Evolutionary conservation across 2,329 filamentous ascomycete species (phyloP), one percentile per base, ranked within the genome.

Genomic region (Fusarium virguliforme): DNA sequence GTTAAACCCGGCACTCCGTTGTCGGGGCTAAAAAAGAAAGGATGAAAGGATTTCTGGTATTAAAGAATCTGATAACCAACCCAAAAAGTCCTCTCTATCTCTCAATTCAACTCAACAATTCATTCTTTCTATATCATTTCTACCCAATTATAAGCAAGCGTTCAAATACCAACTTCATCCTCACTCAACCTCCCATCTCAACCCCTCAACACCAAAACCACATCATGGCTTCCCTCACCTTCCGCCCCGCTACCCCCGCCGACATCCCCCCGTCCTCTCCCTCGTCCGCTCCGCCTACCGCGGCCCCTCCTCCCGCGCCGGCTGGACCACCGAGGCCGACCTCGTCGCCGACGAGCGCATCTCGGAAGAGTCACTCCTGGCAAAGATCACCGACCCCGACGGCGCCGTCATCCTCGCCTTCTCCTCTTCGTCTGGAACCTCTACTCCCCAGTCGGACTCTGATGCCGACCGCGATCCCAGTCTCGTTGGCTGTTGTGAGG

Each of bases 281-380:
- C 80, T 86, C 57, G 79, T 86, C 54, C 77, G 80, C 54, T 81
- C 81, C 2, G 84, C 84, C 40, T 86, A 84, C 77, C 83, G 83
- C 64, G 84, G 84, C 57, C 80, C 81, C 3, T 60, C 74, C 26
- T 81, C 79, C 69, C 78, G 80, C 32, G 72, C 76, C 15, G 84
- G 84, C 59, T 86, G 84, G 84, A 85, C 84, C 13, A 85, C 82
- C 4, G 84, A 85, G 67, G 82, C 83, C 15, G 81, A 85, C 62
- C 77, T 85, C 8, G 70, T 86, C 22, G 74, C 74, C 9, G 83
- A 82, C 73, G 77, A 83, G 26, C 83, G 84, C 76, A 85, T 86
- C 74, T 80, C 83, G 66, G 66, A 74, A 1, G 66, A 63, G 0
- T 80, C 80, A 6, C 68, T 85, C 2, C 57, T 77, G 7, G 69